Evolutionary conservation across 2,329 filamentous ascomycete genomes (phyloP).

Genomic region (Simplicillium sp.): DNA sequence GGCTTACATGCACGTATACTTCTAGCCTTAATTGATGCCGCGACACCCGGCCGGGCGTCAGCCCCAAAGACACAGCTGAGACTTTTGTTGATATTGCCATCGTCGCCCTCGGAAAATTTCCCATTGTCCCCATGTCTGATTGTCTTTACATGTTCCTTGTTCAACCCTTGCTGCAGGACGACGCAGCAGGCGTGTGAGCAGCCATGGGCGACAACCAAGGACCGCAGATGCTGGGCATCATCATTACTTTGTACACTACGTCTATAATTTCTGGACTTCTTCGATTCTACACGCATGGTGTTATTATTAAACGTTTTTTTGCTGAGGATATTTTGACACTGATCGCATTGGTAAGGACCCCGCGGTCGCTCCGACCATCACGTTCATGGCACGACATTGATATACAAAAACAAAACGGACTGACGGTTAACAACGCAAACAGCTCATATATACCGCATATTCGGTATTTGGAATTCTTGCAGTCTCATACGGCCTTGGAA

Average conservation of each 20-base stretch:
- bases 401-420: not conserved
- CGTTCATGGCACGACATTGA: too few relatives aligned
- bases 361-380: too few relatives aligned
- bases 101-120: too few relatives aligned
- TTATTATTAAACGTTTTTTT: not conserved
- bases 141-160: too few relatives aligned
- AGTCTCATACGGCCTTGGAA: not conserved
- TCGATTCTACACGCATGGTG: slow-evolving; percentile 1
- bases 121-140: too few relatives aligned
- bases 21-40: too few relatives aligned
- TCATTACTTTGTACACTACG: not conserved
- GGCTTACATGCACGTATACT: too few relatives aligned
- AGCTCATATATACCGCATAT: not conserved
- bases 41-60: too few relatives aligned
- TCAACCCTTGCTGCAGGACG: too few relatives aligned
- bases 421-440: not conserved
- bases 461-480: not conserved
- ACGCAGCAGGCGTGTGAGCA: too few relatives aligned
- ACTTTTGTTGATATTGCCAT: too few relatives aligned
- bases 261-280: not conserved
- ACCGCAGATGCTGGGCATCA: not conserved
- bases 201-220: not conserved
- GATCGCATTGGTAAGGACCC: not conserved
- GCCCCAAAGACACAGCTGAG: too few relatives aligned
- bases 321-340: slow-evolving; percentile 1